Evolutionary conservation across 2,329 filamentous ascomycete species (phyloP), one percentile per base, ranked within the genome.

Genomic region (Cladosporium velox): DNA sequence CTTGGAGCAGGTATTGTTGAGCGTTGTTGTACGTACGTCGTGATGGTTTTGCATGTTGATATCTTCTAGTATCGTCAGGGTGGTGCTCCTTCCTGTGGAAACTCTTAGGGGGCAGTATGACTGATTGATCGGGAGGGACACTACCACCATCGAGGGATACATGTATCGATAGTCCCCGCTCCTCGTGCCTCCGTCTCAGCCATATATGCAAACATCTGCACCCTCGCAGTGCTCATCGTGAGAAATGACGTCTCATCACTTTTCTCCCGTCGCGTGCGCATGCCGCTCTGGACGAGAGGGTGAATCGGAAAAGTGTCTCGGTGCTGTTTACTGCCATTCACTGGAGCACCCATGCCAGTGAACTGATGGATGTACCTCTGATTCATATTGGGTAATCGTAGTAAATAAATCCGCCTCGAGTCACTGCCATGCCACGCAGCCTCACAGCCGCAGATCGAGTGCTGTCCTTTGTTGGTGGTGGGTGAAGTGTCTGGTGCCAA

Each of bases 211-310:
- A 44, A 44, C 18, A 44, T 44, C 38, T 44, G 38, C 38, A 44
- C 18, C 4, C 18, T n/a, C 18, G 7, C 38, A 4, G 18, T n/a
- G 38, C 38, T 21, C 38, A n/a, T 44, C 38, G 38, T 44, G 38
- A 44, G 38, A n/a, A 5, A 54, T 54, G 51, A 54, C 51, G 51
- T 54, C 51, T n/a, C 26, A 54, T 44, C 38, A 10, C 5, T 44
- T 35, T 58, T 38, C 34, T 35, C 34, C 34, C 34, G 34, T 58
- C 54, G 54, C 54, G 24, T 58, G 32, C 18, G 54, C 54, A 58
- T 58, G 54, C 54, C 54, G 32, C 34, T 34, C 30, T 21, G n/a
- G 54, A 58, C 32, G 21, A 58, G 51, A 4, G 51, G 15, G 51
- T 28, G 51, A n/a, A 18, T n/a, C 18, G n/a, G 38, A n/a, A n/a